These are phyloP conservation scores for Tulasnella sp. DNA, from an alignment of 768 basidiomycete species.

Conservation along the genomic window DNA sequence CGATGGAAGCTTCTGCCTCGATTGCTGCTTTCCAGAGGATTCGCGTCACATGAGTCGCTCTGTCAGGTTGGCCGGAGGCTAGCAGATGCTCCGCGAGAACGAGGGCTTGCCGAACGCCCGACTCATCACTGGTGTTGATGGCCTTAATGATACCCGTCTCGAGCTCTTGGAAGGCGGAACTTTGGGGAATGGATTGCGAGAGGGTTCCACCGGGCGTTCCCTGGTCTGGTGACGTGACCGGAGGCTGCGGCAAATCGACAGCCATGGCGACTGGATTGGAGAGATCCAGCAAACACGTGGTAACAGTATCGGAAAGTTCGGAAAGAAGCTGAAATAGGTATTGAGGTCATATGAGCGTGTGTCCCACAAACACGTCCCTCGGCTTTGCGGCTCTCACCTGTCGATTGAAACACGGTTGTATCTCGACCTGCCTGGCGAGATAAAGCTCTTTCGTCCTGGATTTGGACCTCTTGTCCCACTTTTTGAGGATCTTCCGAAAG, in stretches of 20 bases:
- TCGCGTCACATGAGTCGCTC: slow-evolving; percentile 69
- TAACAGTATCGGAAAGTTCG: slow-evolving; percentile 88
- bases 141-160: slow-evolving; percentile 83
- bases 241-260: not conserved
- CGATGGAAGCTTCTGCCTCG: slow-evolving; percentile 68
- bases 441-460: slow-evolving; percentile 96
- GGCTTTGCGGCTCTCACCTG: slow-evolving; percentile 50
- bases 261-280: slow-evolving; percentile 45
- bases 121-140: slow-evolving; percentile 55
- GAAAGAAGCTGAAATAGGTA: slow-evolving; percentile 75
- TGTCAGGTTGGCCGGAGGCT: slow-evolving; percentile 54
- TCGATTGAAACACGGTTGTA: slow-evolving; percentile 97
- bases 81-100: slow-evolving; percentile 60
- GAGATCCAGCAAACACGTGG: slow-evolving; percentile 73
- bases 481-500: slow-evolving; percentile 95
- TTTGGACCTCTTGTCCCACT: slow-evolving; percentile 95
- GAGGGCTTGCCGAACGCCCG: slow-evolving; percentile 64
- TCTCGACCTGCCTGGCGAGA: slow-evolving; percentile 91
- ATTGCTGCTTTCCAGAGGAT: slow-evolving; percentile 92
- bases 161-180: slow-evolving; percentile 69
- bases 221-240: slow-evolving; percentile 46
- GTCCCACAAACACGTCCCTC: not conserved
- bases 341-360: not conserved
- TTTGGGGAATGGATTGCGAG: slow-evolving; percentile 6
- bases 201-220: not conserved